Evolutionary conservation across 306 rosid genomes (phyloP), one percentile per base, ranked within the genome.

Genomic region (Dryas alaskensis): DNA sequence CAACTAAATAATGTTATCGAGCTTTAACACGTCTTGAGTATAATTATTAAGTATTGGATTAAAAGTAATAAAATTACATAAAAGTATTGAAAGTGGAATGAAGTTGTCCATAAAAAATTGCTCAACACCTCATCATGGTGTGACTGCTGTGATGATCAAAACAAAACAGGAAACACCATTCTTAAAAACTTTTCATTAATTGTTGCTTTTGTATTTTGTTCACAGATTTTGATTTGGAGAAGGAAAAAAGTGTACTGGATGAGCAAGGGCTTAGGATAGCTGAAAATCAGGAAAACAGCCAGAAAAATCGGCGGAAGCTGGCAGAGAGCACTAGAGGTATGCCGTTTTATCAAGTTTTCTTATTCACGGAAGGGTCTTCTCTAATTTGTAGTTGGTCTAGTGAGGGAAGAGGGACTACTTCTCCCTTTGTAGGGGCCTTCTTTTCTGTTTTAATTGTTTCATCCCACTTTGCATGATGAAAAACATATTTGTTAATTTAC

Each of bases 251-350:
- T 8, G 69, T 86, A 42, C 67, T 94, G 89, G 99, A 94, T 83
- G 98, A 92, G 65, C 99, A 94, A 81, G 98, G 99, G 79, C 92
- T 92, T 73, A 87, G 90, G 61, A 92, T 94, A 76, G 95, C 96
- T 4, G 97, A 92, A 74, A 94, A 94, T 79, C 99, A 94, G 84
- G 99, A 94, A 61, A 94, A 92, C 78, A 94, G 99, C 89, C 97
- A 88, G 89, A 94, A 92, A 80, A 94, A 94, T 74, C 80, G 98
- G 48, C 93, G 98, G 76, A 94, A 94, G 90, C 99, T 94, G 74
- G 96, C 97, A 3, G 99, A 94, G 82, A 94, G 88, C 86, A 88
- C 96, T 68, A 82, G 96, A 94, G 96, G 99, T 92, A 72, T 63
- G 37, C 37, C 49, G 12, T 62, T 53, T 71, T 52, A 42, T 51